Evolutionary conservation across 257 asterid species (phyloP), one percentile per base, ranked within the genome.

Genomic region (Gardenia jasminoides): DNA sequence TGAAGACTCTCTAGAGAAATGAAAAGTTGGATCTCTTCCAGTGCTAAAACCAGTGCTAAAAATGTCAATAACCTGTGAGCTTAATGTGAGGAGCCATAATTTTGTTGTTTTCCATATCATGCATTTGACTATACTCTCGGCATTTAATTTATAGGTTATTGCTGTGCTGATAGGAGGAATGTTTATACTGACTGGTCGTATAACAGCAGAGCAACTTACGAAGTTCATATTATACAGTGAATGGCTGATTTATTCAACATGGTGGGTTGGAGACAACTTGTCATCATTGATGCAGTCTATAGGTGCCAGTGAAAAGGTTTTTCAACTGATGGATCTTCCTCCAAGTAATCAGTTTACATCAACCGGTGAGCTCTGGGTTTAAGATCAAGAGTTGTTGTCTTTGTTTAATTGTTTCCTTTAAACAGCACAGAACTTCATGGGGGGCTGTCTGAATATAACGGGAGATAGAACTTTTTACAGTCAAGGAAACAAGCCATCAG

Each of bases 231-330:
- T 95, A 76, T 95, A 95, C 90, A 92, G 99, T 84, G 99, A 95
- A 87, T 95, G 99, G 99, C 90, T 95, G 78, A 95, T 95, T 78
- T 95, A 92, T 84, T 93, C 99, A 59, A 87, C 99, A 26, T 95
- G 99, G 99, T 93, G 96, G 99, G 91, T 92, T 44, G 98, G 97
- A 77, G 99, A 95, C 87, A 93, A 89, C 81, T 84, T 94, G 73
- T 93, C 99, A 66, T 89, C 96, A 73, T 80, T 95, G 89, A 92
- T 93, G 97, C 99, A 95, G 80, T 93, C 98, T 54, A 84, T 93
- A 69, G 99, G 99, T 81, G 98, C 99, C 33, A 93, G 99, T 86
- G 99, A 95, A 88, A 93, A 95, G 80, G 99, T 95, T 83, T 93
- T 95, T 75, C 94, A 88, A 78, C 83, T 95, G 79, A 88, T 95